Base-by-base conservation (phyloP, 2,329 filamentous ascomycete genomes). In the Claviceps citrina region DNA sequence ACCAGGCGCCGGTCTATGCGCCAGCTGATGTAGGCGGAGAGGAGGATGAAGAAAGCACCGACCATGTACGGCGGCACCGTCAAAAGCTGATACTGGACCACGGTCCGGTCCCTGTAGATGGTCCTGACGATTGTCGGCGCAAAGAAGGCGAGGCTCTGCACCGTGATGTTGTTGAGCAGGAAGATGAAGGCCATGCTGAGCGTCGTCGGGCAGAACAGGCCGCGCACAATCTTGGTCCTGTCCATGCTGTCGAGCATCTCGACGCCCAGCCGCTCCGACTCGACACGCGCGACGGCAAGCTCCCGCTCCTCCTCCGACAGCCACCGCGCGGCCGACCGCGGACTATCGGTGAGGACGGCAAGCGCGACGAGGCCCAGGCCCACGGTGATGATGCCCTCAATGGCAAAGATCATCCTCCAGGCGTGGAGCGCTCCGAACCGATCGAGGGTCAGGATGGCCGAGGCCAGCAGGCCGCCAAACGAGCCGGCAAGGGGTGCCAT, bases 221-320 rank as follows among this genome's bases (percentile, higher is more conserved):
- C n/a, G n/a, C n/a, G n/a, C n/a, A n/a, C n/a, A n/a, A n/a, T n/a
- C n/a, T n/a, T n/a, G n/a, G n/a, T n/a, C n/a, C n/a, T n/a, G n/a
- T n/a, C n/a, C n/a, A n/a, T n/a, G n/a, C n/a, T n/a, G n/a, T n/a
- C n/a, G n/a, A n/a, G n/a, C n/a, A n/a, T n/a, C n/a, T n/a, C n/a
- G n/a, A n/a, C n/a, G n/a, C n/a, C n/a, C n/a, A n/a, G n/a, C n/a
- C n/a, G n/a, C n/a, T n/a, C n/a, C n/a, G n/a, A n/a, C n/a, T n/a
- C n/a, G n/a, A n/a, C n/a, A n/a, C n/a, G n/a, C n/a, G 70, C 53
- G 78, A 80, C 47, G 82, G 72, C 30, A 68, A 70, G 1, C 83
- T 84, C 76, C 85, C 84, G 56, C 18, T 83, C 84, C 42, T 82
- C 69, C 45, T 81, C 78, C 0, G 85, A 85, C 53, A 86, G 93